Evolutionary conservation across 2,329 filamentous ascomycete genomes (phyloP), one percentile per base, ranked within the genome.

Genomic region (Verticillium dahliae): DNA sequence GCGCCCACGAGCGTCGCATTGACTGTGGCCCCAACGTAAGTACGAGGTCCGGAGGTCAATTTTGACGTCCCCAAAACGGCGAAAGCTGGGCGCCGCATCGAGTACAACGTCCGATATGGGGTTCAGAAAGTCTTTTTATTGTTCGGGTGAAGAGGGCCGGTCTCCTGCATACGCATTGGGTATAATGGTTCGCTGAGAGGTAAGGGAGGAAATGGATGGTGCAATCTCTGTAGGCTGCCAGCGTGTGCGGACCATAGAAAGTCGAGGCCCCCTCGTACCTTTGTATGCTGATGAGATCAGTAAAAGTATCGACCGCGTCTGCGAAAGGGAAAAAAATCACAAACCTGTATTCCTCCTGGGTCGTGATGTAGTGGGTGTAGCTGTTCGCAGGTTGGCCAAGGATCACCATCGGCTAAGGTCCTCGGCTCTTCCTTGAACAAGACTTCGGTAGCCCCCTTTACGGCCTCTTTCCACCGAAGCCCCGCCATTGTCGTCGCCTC

Each of bases 401-500:
- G 1, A 97, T 89, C 1, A 96, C 91, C 14, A 89, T 73, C 0
- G 90, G 89, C 56, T 7, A 18, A 50, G 6, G 70, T 67, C 6
- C 66, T 68, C 13, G 70, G 69, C 4, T 76, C 68, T 14, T 14
- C 14, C 13, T 2, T 76, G 10, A 83, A 75, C 1, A 78, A 68
- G 11, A 67, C 62, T 1, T 72, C 68, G 6, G 82, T 83, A 52
- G 84, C 81, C 1, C 75, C 74, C 22, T 81, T 78, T 60, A 95
- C 80, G 1, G 90, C 88, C 63, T 84, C 80, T 68, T 89, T 90
- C 93, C 93, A 97, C 38, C 93, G 85, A 11, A 93, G 85, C 1
- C 93, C 93, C 1, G 91, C 84, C 93, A 97, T 97, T 9, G 93
- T 97, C 0, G 91, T 95, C 1, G 90, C 91, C 75, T 97, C 93